Evolutionary conservation across 495 filamentous ascomycete species (phyloP), one percentile per base, ranked within the genome.

Genomic region (Immersiella caudata): DNA sequence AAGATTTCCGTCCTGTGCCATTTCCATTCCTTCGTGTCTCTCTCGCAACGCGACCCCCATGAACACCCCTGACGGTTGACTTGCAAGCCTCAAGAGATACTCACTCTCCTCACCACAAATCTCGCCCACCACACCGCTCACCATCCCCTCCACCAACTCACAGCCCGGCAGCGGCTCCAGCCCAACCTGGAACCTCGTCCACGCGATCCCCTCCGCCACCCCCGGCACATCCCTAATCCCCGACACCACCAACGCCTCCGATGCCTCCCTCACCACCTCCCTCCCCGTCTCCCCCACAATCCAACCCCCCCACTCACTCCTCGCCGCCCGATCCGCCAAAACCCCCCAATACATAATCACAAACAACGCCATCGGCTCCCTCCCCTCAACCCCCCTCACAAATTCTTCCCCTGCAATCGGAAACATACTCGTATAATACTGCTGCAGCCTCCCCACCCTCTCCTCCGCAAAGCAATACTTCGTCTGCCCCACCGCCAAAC

Each of bases 401-500:
- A 65, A 65, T 29, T 46, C 52, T 1, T 22, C 22, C 12, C 63
- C 63, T n/a, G 63, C 52, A 12, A 59, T 54, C 18, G 33, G 14
- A 9, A 25, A 50, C 21, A 65, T 7, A 7, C 4, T 24, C 24
- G 40, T n/a, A 27, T 22, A 65, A n/a, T 58, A 65, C 6, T 26
- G 18, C 63, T 59, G 16, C 14, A 65, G 7, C 14, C 63, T 26
- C 16, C 14, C 46, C 24, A 2, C 22, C 3, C 5, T 25, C 12
- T 64, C 62, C 54, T 65, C 63, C 0, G 63, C 63, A 29, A 58
- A 65, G 54, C 63, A 65, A 22, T 65, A 65, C 22, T 49, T 58
- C 14, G 63, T 65, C 52, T 65, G 63, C 12, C 52, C 63, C 6
- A 59, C 33, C 0, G 63, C 63, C 9, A 65, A 20, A 22, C 36